Percentiles rank a stretch among this genome's conserved stretches.
Conservation (phyloP, 257 asterid genomes). For the Primulina eburnea region DNA sequence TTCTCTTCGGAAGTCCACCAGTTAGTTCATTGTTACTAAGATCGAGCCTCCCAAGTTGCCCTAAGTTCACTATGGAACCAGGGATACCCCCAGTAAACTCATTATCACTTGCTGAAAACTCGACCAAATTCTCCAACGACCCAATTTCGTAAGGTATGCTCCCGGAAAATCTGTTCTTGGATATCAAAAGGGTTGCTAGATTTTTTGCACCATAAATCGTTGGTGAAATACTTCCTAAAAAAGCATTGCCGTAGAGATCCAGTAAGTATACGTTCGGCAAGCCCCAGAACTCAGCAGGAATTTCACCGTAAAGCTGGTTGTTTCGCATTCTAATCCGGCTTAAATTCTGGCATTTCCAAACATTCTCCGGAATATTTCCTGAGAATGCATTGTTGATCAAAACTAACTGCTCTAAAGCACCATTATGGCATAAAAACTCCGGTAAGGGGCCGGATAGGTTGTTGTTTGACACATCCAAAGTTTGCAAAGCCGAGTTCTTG, state of each 20-base stretch:
- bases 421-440: constrained; percentile 45
- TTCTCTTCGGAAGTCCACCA: constrained; percentile 54
- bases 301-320: constrained; percentile 51
- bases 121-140: constrained; percentile 34
- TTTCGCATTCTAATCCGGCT: constrained; percentile 47
- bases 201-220: constrained; percentile 52
- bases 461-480: constrained; percentile 50
- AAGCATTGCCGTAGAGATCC: constrained; percentile 47
- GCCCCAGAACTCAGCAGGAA: constrained; percentile 69
- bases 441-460: constrained; percentile 60
- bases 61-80: constrained; percentile 37
- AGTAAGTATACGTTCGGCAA: constrained; percentile 64
- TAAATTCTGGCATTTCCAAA: constrained; percentile 56
- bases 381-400: constrained; percentile 49
- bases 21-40: constrained; percentile 56
- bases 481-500: constrained; percentile 49
- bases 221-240: constrained; percentile 63
- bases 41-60: constrained; percentile 52
- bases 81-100: constrained; percentile 62
- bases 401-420: constrained; percentile 44
- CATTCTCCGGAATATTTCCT: constrained; percentile 56
- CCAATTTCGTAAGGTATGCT: constrained; percentile 66
- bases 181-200: constrained; percentile 45
- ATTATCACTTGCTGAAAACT: constrained; percentile 47
- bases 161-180: constrained; percentile 59